phyloP scores from a whole-genome alignment of 2,329 filamentous ascomycete genomes.

The Epichloe elymi region DNA sequence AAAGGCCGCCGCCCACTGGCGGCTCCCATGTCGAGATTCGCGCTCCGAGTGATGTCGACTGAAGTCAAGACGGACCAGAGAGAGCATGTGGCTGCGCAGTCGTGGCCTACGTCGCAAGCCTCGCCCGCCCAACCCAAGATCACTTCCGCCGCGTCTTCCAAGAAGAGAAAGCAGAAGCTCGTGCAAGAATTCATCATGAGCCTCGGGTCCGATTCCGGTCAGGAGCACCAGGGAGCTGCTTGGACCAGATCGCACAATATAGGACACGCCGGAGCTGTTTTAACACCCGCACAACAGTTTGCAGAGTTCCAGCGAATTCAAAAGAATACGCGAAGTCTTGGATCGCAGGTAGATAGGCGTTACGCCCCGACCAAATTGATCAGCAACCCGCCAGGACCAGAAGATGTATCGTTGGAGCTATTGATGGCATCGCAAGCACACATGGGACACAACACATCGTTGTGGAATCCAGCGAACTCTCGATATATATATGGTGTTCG shows the following conservation, averaged over 20 bases:
- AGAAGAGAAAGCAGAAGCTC: slow-evolving; percentile 22
- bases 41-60: slow-evolving; percentile 21
- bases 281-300: slow-evolving; percentile 27
- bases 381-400: slow-evolving; percentile 53
- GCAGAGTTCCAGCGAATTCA: slow-evolving; percentile 25
- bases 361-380: slow-evolving; percentile 58
- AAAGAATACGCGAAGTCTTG: slow-evolving; percentile 32
- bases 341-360: slow-evolving; percentile 34
- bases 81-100: slow-evolving; percentile 4
- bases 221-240: slow-evolving; percentile 18
- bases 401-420: slow-evolving; percentile 79
- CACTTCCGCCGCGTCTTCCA: slow-evolving; percentile 9
- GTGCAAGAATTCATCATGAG: slow-evolving; percentile 21
- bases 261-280: slow-evolving; percentile 21
- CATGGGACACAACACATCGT: slow-evolving; percentile 77
- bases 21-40: slow-evolving; percentile 25
- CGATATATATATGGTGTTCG: slow-evolving; percentile 88
- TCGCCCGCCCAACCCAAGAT: slow-evolving; percentile 10
- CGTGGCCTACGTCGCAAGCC: slow-evolving; percentile 13
- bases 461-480: slow-evolving; percentile 92
- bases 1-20: slow-evolving; percentile 34
- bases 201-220: slow-evolving; percentile 21
- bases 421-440: slow-evolving; percentile 79
- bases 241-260: slow-evolving; percentile 21
- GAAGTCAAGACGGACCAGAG: slow-evolving; percentile 11